Evolutionary conservation across 148 eudicot genomes (phyloP).

Genomic region (Polygonum aviculare): DNA sequence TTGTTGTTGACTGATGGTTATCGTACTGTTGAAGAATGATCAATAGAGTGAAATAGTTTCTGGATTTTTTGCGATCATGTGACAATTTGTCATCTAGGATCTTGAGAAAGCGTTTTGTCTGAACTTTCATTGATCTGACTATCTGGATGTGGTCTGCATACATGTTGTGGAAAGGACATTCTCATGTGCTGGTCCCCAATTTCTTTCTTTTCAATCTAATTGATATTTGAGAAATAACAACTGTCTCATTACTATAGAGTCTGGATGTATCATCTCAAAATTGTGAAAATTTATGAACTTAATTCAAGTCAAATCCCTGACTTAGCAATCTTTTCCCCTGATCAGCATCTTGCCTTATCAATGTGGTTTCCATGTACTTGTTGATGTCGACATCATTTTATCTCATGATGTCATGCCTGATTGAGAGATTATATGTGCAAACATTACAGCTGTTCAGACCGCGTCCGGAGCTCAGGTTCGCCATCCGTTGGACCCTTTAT

Average conservation of each 20-base stretch:
- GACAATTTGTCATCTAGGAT: not conserved
- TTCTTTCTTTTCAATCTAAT: not conserved
- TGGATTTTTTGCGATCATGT: not conserved
- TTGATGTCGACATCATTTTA: not conserved
- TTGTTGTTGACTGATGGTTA: not conserved
- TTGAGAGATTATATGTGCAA: not conserved
- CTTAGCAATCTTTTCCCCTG: not conserved
- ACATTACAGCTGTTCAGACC: constrained; percentile 26
- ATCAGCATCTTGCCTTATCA: not conserved
- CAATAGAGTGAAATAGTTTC: not conserved
- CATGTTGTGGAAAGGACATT: constrained; percentile 13
- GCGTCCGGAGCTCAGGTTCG: constrained; percentile 50
- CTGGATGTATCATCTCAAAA: not conserved
- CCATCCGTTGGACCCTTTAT: constrained; percentile 68
- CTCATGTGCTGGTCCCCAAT: not conserved
- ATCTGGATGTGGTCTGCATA: not conserved
- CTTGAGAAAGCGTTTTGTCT: not conserved
- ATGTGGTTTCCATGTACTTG: not conserved
- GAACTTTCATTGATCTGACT: not conserved
- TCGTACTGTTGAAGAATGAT: not conserved
- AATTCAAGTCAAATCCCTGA: not conserved
- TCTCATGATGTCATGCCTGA: not conserved
- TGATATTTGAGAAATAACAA: not conserved
- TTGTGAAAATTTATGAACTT: not conserved
- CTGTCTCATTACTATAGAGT: not conserved